These are phyloP conservation scores for Hemileccinum impolitum DNA, from an alignment of 768 basidiomycete species.

Conservation along the genomic window DNA sequence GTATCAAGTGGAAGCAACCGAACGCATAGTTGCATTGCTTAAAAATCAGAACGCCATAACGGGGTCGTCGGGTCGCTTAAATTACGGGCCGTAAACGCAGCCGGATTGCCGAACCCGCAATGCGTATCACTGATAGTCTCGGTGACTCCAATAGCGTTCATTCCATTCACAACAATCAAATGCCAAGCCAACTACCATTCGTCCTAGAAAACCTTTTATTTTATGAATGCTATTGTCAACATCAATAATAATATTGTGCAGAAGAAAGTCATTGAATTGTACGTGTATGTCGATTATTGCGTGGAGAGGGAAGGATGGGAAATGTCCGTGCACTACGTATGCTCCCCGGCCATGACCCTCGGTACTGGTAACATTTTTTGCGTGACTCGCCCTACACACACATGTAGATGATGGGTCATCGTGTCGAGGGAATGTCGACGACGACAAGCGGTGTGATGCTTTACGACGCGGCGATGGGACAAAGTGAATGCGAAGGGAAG, in stretches of 20 bases:
- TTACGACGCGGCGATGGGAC: neutral
- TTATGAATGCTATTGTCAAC: conserved; percentile 17
- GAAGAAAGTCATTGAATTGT: conserved; percentile 19
- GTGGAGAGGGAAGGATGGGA: conserved; percentile 27
- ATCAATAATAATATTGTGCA: conserved; percentile 29
- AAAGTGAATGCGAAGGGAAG: neutral
- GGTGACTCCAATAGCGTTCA: neutral
- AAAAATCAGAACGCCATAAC: too few species aligned
- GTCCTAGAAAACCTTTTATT: neutral
- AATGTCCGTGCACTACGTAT: conserved; percentile 38
- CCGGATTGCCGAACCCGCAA: too few species aligned
- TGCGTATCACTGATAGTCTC: neutral
- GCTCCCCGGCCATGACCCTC: conserved; percentile 31
- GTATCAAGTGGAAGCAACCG: too few species aligned
- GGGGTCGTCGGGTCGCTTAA: too few species aligned
- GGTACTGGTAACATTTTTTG: conserved; percentile 25
- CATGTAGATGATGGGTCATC: neutral
- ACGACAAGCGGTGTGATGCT: neutral
- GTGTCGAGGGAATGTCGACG: conserved; percentile 1
- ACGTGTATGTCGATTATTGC: conserved; percentile 25
- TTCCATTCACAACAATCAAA: too few species aligned
- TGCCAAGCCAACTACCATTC: too few species aligned
- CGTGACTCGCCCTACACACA: neutral
- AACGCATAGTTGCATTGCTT: too few species aligned
- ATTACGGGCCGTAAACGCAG: too few species aligned